Conservation (phyloP, 2,329 filamentous ascomycete genomes). For the Furcasterigmium furcatum region DNA sequence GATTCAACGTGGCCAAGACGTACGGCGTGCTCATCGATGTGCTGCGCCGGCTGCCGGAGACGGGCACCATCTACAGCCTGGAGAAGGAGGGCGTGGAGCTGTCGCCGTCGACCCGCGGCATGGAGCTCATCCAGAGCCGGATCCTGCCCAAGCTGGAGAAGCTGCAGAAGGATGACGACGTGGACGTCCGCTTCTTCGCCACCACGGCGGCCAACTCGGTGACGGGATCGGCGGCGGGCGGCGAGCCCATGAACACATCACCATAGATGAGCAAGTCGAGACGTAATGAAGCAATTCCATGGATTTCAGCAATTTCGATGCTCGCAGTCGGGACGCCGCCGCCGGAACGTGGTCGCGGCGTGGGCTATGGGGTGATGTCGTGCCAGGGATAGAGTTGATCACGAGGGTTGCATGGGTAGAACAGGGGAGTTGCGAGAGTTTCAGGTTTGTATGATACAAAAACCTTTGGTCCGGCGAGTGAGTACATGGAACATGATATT, state of each 20-base stretch:
- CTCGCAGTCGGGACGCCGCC: no score
- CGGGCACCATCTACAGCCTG: constrained; percentile 80
- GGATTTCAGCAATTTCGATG: constrained; percentile 20
- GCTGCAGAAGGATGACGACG: constrained; percentile 94
- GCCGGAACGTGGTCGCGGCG: no score
- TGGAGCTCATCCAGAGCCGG: constrained; percentile 79
- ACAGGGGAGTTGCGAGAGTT: neutral
- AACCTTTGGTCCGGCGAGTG: neutral
- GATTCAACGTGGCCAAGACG: constrained; percentile 99
- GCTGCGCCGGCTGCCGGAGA: constrained; percentile 84
- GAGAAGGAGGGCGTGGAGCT: constrained; percentile 71
- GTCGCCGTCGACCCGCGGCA: constrained; percentile 66
- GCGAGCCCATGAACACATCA: constrained; percentile 63
- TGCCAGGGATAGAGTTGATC: neutral
- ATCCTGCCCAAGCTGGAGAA: constrained; percentile 90
- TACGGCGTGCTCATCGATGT: constrained; percentile 87
- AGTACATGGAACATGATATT: no score
- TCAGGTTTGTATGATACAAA: constrained; percentile 13
- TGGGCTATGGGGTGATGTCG: neutral
- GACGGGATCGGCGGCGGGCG: constrained; percentile 39
- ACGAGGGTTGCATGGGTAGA: neutral
- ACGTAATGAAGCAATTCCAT: constrained; percentile 49
- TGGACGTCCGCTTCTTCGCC: constrained; percentile 97
- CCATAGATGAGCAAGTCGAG: constrained; percentile 47
- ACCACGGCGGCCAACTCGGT: constrained; percentile 75